A percentile compares a stretch with the other conserved stretches of the same genome.
Evolutionary conservation across 2,329 filamentous ascomycete genomes (phyloP).

Genomic region (Microcyclospora tardicrescens): DNA sequence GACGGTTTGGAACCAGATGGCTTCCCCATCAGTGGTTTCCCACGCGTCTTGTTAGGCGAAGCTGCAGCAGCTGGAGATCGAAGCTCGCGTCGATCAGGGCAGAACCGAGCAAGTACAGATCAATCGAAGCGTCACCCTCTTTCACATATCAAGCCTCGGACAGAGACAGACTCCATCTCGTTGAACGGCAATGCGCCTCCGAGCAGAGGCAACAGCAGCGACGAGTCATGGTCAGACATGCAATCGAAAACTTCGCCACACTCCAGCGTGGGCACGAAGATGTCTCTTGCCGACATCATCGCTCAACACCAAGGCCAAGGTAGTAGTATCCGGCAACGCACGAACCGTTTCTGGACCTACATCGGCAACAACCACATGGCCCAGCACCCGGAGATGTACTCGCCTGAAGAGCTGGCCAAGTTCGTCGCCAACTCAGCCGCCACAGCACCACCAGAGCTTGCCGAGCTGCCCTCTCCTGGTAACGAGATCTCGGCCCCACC

Average conservation of each 20-base stretch:
- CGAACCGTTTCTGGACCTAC: slow-evolving; percentile 25
- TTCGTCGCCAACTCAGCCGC: slow-evolving; percentile 5
- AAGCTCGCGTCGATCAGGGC: slow-evolving; percentile 8
- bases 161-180: slow-evolving; percentile 15
- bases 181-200: slow-evolving; percentile 9
- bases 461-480: slow-evolving; percentile 3
- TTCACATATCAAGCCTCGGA: slow-evolving; percentile 1
- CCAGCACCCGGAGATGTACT: slow-evolving; percentile 21
- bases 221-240: slow-evolving; percentile 13
- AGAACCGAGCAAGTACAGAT: slow-evolving; percentile 2
- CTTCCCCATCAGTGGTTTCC: slow-evolving; percentile 25
- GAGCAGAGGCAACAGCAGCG: slow-evolving; percentile 3
- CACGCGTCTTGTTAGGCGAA: slow-evolving; percentile 20
- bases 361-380: slow-evolving; percentile 24
- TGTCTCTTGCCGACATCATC: slow-evolving; percentile 21
- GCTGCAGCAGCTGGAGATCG: slow-evolving; percentile 3
- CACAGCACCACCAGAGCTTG: slow-evolving; percentile 4
- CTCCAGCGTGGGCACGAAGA: slow-evolving; percentile 6
- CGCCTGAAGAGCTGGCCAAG: slow-evolving; percentile 18
- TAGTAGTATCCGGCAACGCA: slow-evolving; percentile 14
- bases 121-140: slow-evolving; percentile 3
- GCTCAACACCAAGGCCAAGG: slow-evolving; percentile 14
- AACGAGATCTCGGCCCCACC: neutral
- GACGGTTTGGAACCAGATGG: slow-evolving; percentile 21
- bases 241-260: slow-evolving; percentile 8